These are phyloP conservation scores for Circinella umbellata DNA, from an alignment of 371 early-diverging fungal species.

Conservation along the genomic window DNA sequence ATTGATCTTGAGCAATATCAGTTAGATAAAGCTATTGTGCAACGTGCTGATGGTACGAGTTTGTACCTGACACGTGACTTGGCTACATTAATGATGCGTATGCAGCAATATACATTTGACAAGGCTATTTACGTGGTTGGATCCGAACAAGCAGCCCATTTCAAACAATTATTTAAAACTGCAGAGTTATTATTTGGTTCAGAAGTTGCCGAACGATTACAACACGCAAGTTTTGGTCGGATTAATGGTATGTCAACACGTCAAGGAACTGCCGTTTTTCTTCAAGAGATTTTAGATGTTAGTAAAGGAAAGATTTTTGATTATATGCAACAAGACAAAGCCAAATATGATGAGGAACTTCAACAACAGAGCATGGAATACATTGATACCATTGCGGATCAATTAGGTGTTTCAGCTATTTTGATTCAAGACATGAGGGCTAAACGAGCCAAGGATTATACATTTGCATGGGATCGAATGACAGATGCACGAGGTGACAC, in stretches of 20 bases:
- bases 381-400: slow-evolving; percentile 67
- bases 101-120: slow-evolving; percentile 80
- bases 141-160: slow-evolving; percentile 88
- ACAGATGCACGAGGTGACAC: slow-evolving; percentile 95
- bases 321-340: slow-evolving; percentile 20
- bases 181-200: slow-evolving; percentile 63
- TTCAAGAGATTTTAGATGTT: slow-evolving; percentile 94
- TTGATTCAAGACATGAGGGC: slow-evolving; percentile 95
- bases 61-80: slow-evolving; percentile 97
- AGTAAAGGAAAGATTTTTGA: slow-evolving; percentile 63
- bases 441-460: slow-evolving; percentile 92
- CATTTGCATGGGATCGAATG: slow-evolving; percentile 95
- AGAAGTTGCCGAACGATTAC: slow-evolving; percentile 48
- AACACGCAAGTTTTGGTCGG: slow-evolving; percentile 94
- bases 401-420: slow-evolving; percentile 83
- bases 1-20: slow-evolving; percentile 75
- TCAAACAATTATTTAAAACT: slow-evolving; percentile 94
- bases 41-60: slow-evolving; percentile 88
- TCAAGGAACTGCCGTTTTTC: slow-evolving; percentile 93
- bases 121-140: slow-evolving; percentile 94
- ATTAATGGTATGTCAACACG: slow-evolving; percentile 97
- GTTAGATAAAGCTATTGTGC: slow-evolving; percentile 77
- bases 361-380: background rate
- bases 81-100: slow-evolving; percentile 88
- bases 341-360: background rate